These are phyloP conservation scores for Jackrogersella multiformis DNA, from an alignment of 495 filamentous ascomycete genomes.

Conservation along the genomic window DNA sequence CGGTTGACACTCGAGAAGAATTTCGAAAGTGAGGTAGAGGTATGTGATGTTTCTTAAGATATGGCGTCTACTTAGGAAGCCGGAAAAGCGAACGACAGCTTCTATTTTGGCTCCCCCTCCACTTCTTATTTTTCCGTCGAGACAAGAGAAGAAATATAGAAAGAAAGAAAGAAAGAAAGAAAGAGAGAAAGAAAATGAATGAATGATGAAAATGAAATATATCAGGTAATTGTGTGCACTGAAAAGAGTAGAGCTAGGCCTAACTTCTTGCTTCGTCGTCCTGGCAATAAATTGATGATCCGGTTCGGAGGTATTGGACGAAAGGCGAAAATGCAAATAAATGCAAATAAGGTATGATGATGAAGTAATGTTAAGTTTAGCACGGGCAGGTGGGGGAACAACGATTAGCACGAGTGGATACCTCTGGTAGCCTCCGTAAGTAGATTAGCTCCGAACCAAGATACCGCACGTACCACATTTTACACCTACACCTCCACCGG, in stretches of 20 bases:
- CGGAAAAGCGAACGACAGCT: not conserved
- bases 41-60: not conserved
- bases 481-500: too few relatives aligned
- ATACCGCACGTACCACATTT: too few relatives aligned
- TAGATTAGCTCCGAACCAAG: too few relatives aligned
- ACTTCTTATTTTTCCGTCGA: not conserved
- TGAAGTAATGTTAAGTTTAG: constrained; percentile 33
- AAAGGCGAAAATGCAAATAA: constrained; percentile 15
- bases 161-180: not conserved
- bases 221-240: not conserved
- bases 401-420: not conserved
- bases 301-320: constrained; percentile 20
- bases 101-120: not conserved
- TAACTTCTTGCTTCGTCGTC: not conserved
- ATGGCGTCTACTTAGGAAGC: not conserved
- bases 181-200: not conserved
- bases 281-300: constrained; percentile 10
- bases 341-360: too few relatives aligned
- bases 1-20: not conserved
- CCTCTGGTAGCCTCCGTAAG: too few relatives aligned
- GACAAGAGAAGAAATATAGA: not conserved
- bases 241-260: not conserved
- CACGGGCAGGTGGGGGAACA: not conserved
- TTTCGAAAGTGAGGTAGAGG: too few relatives aligned
- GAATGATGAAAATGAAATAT: not conserved